A percentile compares a stretch with the other conserved stretches of the same genome.
Evolutionary conservation across 2,329 filamentous ascomycete genomes (phyloP).

Genomic region (Diaporthe sp.): DNA sequence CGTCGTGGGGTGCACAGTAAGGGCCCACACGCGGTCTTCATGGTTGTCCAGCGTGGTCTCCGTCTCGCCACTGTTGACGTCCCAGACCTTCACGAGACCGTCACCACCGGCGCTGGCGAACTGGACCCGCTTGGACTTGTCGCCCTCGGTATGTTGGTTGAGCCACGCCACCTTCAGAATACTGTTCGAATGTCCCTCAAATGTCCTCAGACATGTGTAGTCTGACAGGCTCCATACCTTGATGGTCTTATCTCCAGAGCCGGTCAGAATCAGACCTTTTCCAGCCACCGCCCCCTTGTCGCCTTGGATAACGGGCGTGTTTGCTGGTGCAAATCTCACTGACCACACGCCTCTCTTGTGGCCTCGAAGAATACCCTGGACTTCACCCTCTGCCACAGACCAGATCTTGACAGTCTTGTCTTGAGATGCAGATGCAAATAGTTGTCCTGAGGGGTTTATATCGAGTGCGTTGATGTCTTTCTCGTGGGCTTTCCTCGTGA

Average conservation of each 20-base stretch:
- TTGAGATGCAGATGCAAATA: constrained; percentile 97
- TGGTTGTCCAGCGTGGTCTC: constrained; percentile 97
- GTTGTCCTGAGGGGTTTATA: constrained; percentile 77
- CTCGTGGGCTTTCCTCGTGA: constrained; percentile 95
- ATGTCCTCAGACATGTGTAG: constrained; percentile 92
- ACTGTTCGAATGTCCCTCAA: constrained; percentile 96
- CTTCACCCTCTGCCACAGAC: constrained; percentile 90
- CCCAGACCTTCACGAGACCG: constrained; percentile 97
- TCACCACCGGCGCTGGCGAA: constrained; percentile 93
- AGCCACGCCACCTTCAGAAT: constrained; percentile 96
- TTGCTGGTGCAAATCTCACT: constrained; percentile 87
- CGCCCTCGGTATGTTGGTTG: constrained; percentile 63
- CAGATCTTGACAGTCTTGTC: constrained; percentile 98
- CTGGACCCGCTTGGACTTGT: constrained; percentile 71
- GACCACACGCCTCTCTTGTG: constrained; percentile 98
- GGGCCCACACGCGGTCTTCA: constrained; percentile 93
- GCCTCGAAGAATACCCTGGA: constrained; percentile 90
- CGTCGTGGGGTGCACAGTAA: constrained; percentile 78
- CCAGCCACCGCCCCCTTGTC: constrained; percentile 80
- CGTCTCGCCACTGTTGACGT: constrained; percentile 85
- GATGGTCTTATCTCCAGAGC: constrained; percentile 95
- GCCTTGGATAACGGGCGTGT: constrained; percentile 80
- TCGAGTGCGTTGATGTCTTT: constrained; percentile 99
- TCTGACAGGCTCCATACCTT: constrained; percentile 95
- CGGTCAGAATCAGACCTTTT: constrained; percentile 88